These are phyloP conservation scores for Pythium volutum DNA, from an alignment of 352 stramenopile species.

Conservation along the genomic window DNA sequence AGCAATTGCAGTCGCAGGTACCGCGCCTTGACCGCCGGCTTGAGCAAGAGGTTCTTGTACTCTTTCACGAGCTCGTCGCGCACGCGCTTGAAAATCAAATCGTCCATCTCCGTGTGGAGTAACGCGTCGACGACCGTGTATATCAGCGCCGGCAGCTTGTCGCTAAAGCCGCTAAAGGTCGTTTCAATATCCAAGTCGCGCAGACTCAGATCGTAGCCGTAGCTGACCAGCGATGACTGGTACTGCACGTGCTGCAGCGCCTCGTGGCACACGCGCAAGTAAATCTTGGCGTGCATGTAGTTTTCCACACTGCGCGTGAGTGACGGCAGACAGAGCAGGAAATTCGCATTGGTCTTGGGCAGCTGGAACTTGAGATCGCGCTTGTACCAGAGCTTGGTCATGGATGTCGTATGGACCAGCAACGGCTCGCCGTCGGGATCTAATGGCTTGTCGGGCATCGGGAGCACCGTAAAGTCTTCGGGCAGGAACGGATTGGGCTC, in stretches of 20 bases:
- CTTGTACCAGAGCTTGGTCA: constrained; percentile 77
- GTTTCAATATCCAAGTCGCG: constrained; percentile 68
- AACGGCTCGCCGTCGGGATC: constrained; percentile 30
- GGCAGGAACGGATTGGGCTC: constrained; percentile 72
- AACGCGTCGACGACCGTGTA: constrained; percentile 43
- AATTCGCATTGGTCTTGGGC: constrained; percentile 68
- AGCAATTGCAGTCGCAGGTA: constrained; percentile 74
- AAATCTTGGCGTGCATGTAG: constrained; percentile 62
- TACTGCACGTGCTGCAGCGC: constrained; percentile 65
- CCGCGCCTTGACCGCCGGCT: constrained; percentile 56
- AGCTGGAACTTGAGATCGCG: constrained; percentile 56
- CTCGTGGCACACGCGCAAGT: constrained; percentile 61
- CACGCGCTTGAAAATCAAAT: constrained; percentile 40
- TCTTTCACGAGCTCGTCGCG: constrained; percentile 57
- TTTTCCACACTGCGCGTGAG: constrained; percentile 39
- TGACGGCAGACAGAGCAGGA: constrained; percentile 54
- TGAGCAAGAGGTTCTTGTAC: constrained; percentile 69
- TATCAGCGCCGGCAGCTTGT: constrained; percentile 59
- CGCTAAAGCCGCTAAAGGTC: constrained; percentile 67
- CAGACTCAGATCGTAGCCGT: constrained; percentile 51
- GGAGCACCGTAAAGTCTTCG: constrained; percentile 49
- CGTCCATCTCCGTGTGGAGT: constrained; percentile 31
- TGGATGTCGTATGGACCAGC: constrained; percentile 25
- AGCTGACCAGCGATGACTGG: constrained; percentile 55
- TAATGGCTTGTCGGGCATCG: constrained; percentile 6